These are phyloP conservation scores for Stephanodiscus minutulus DNA, from an alignment of 108 stramenopile genomes.

Conservation along the genomic window DNA sequence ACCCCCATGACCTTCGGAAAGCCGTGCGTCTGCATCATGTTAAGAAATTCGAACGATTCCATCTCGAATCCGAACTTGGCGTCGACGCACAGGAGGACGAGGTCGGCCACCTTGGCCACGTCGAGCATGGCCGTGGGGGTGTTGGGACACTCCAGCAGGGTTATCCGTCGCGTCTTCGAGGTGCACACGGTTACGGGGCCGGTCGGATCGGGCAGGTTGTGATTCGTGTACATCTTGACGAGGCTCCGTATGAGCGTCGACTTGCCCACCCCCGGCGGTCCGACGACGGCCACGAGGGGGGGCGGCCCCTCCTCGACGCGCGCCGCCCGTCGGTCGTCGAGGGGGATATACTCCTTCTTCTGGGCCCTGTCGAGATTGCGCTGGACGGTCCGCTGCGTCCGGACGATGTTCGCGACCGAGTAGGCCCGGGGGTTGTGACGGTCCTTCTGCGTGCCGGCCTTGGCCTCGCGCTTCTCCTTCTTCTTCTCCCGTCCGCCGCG, in stretches of 20 bases:
- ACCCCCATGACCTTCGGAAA: slow-evolving; percentile 99
- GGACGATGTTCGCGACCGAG: slow-evolving; percentile 90
- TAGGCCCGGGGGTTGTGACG: slow-evolving; percentile 95
- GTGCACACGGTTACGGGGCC: slow-evolving; percentile 98
- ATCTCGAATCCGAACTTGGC: slow-evolving; percentile 99
- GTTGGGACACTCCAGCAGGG: slow-evolving; percentile 95
- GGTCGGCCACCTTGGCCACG: slow-evolving; percentile 97
- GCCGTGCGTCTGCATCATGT: slow-evolving; percentile 97
- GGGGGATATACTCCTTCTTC: slow-evolving; percentile 94
- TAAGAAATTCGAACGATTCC: slow-evolving; percentile 99
- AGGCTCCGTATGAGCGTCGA: slow-evolving; percentile 94
- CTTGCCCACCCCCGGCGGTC: slow-evolving; percentile 94
- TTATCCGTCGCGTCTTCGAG: slow-evolving; percentile 90
- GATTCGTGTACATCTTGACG: slow-evolving; percentile 94
- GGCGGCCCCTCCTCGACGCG: slow-evolving; percentile 78
- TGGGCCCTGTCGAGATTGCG: slow-evolving; percentile 95
- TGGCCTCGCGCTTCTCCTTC: slow-evolving; percentile 69
- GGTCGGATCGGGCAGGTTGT: slow-evolving; percentile 80
- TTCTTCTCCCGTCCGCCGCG: slow-evolving; percentile 86
- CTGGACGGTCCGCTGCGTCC: slow-evolving; percentile 93
- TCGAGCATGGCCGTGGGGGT: slow-evolving; percentile 95
- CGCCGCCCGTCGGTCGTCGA: slow-evolving; percentile 64
- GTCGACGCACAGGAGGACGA: slow-evolving; percentile 96
- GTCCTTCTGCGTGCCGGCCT: slow-evolving; percentile 65
- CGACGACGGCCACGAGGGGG: slow-evolving; percentile 91